These are phyloP conservation scores for Cutaneotrichosporon daszewskae DNA, from an alignment of 1,284 basidiomycete genomes.

Conservation along the genomic window DNA sequence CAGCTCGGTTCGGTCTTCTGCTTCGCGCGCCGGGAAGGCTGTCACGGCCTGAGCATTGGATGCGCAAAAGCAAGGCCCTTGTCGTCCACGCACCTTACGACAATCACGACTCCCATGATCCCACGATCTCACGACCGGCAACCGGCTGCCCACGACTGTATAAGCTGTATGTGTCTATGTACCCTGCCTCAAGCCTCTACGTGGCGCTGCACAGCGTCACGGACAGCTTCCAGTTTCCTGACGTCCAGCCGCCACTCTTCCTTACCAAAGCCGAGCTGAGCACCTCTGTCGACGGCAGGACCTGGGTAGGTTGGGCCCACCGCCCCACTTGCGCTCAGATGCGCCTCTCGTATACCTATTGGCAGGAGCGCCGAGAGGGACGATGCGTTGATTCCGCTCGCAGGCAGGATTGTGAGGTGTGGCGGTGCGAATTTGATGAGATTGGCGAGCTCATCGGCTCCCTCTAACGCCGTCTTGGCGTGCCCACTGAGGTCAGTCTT, in stretches of 20 bases:
- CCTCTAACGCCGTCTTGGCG: conserved; percentile 22
- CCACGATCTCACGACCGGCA: no score
- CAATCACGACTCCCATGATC: no score
- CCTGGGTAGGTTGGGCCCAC: background rate
- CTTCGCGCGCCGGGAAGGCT: no score
- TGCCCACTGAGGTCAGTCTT: conserved; percentile 13
- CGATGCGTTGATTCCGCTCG: conserved; percentile 20
- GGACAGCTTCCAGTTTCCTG: conserved; percentile 6
- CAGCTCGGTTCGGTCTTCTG: no score
- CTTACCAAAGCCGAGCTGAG: conserved; percentile 14
- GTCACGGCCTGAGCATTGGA: no score
- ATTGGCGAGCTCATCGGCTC: conserved; percentile 47
- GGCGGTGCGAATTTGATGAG: conserved; percentile 57
- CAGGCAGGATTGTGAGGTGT: conserved; percentile 48
- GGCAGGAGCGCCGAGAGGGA: conserved; percentile 45
- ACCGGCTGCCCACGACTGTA: no score
- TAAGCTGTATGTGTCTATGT: no score
- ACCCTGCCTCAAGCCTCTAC: no score
- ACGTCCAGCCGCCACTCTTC: conserved; percentile 12
- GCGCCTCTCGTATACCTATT: no score
- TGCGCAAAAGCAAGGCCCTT: no score
- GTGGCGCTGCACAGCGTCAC: no score
- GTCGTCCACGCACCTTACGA: no score
- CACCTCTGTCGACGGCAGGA: conserved; percentile 5
- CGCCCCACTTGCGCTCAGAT: conserved; percentile 18